These are phyloP conservation scores for Dicorynia guianensis DNA, from an alignment of 306 rosid genomes.

Conservation along the genomic window DNA sequence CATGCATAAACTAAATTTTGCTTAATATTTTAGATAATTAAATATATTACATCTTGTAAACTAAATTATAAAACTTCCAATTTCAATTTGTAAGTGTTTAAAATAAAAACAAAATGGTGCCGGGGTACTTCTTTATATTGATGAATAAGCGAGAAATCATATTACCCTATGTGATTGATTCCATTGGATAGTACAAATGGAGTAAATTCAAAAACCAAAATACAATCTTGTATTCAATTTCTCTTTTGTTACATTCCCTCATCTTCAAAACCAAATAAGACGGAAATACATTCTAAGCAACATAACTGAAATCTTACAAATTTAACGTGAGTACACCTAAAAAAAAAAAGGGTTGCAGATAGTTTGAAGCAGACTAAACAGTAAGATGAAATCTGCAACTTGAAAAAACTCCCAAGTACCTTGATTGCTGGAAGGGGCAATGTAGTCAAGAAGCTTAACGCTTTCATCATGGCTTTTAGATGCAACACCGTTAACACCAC, in stretches of 20 bases:
- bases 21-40: too few relatives aligned
- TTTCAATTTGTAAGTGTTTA: too few relatives aligned
- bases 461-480: conserved; percentile 11
- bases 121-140: too few relatives aligned
- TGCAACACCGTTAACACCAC: conserved; percentile 31
- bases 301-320: conserved; percentile 9
- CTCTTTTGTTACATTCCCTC: conserved; percentile 20
- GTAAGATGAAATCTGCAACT: conserved; percentile 17
- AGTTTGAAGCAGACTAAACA: background rate
- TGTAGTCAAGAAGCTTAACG: background rate
- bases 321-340: background rate
- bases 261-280: conserved; percentile 28
- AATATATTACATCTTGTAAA: too few relatives aligned
- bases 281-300: conserved; percentile 24
- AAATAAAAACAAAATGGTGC: too few relatives aligned
- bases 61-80: too few relatives aligned
- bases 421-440: conserved; percentile 15
- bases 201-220: background rate
- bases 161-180: too few relatives aligned
- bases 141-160: too few relatives aligned
- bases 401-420: conserved; percentile 21
- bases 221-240: background rate
- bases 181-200: background rate
- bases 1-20: too few relatives aligned
- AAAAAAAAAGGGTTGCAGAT: background rate